Evolutionary conservation across 2,329 filamentous ascomycete genomes (phyloP).

Genomic region (Penicillium rolfsii): DNA sequence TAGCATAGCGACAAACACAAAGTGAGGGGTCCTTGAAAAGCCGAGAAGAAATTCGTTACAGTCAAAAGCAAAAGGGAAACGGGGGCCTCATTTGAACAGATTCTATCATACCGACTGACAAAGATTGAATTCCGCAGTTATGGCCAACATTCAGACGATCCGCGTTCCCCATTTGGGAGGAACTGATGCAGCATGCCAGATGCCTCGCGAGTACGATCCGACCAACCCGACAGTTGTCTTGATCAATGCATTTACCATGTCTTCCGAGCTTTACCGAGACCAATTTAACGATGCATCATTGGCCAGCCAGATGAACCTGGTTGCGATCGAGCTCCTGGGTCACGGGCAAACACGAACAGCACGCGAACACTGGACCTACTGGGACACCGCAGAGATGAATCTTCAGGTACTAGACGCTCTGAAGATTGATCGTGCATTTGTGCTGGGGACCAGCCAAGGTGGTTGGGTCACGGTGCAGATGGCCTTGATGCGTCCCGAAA

Average conservation of each 20-base stretch:
- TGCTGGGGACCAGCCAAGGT: slow-evolving; percentile 57
- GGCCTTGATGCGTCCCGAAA: slow-evolving; percentile 56
- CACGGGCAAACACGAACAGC: slow-evolving; percentile 54
- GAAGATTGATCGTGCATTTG: slow-evolving; percentile 50
- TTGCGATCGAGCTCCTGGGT: slow-evolving; percentile 59
- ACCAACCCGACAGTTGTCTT: slow-evolving; percentile 56
- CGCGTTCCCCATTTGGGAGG: slow-evolving; percentile 56
- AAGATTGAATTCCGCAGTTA: slow-evolving; percentile 1
- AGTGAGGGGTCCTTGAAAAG: background rate
- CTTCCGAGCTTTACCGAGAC: slow-evolving; percentile 48
- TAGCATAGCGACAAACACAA: background rate
- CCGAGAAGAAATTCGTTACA: background rate
- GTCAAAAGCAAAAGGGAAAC: background rate
- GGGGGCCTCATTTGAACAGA: too few species aligned
- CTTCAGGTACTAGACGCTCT: slow-evolving; percentile 58
- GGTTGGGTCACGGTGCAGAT: slow-evolving; percentile 58
- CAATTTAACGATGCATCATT: slow-evolving; percentile 46
- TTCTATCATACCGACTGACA: too few species aligned
- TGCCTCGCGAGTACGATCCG: slow-evolving; percentile 52
- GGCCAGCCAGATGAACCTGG: slow-evolving; percentile 49
- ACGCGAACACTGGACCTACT: slow-evolving; percentile 57
- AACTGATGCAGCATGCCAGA: slow-evolving; percentile 53
- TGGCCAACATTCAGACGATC: slow-evolving; percentile 40
- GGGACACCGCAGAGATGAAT: slow-evolving; percentile 59
- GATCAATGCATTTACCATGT: slow-evolving; percentile 57